phyloP scores from a whole-genome alignment of 1,139 yeast genomes.

The Hyphopichia burtonii region DNA sequence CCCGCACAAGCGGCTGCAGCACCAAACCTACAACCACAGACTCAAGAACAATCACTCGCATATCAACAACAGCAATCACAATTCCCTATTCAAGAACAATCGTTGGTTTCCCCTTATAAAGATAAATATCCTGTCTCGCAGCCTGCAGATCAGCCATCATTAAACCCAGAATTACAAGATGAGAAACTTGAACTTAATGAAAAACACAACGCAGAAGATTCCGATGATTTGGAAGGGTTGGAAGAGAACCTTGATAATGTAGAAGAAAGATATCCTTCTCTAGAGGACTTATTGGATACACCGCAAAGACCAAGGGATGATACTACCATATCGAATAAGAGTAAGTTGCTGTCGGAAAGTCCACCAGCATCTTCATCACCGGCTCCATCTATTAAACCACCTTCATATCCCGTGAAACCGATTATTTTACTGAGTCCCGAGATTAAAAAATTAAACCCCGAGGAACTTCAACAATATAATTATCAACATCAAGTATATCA shows the following conservation, averaged over 20 bases:
- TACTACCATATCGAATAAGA: background rate
- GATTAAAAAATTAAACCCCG: slow-evolving; percentile 17
- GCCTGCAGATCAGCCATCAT: no score
- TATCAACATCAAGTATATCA: slow-evolving; percentile 22
- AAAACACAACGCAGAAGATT: slow-evolving; percentile 5
- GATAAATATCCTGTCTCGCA: background rate
- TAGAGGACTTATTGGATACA: slow-evolving; percentile 31
- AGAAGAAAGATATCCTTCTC: slow-evolving; percentile 45
- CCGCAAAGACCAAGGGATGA: slow-evolving; percentile 4
- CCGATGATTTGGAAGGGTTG: slow-evolving; percentile 25
- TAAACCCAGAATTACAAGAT: no score
- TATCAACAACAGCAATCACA: background rate
- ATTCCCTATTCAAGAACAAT: background rate
- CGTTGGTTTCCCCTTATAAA: background rate
- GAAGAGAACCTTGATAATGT: slow-evolving; percentile 37
- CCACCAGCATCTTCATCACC: background rate
- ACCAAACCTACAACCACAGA: slow-evolving; percentile 3
- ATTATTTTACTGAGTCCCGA: slow-evolving; percentile 14
- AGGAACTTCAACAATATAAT: slow-evolving; percentile 23
- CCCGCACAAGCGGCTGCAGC: no score
- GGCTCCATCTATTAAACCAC: background rate
- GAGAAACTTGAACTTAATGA: background rate
- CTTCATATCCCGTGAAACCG: slow-evolving; percentile 17
- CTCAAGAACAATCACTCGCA: no score
- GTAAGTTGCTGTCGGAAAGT: background rate